phyloP scores from a whole-genome alignment of 805 yeast genomes.

The Kazachstania viticola region DNA sequence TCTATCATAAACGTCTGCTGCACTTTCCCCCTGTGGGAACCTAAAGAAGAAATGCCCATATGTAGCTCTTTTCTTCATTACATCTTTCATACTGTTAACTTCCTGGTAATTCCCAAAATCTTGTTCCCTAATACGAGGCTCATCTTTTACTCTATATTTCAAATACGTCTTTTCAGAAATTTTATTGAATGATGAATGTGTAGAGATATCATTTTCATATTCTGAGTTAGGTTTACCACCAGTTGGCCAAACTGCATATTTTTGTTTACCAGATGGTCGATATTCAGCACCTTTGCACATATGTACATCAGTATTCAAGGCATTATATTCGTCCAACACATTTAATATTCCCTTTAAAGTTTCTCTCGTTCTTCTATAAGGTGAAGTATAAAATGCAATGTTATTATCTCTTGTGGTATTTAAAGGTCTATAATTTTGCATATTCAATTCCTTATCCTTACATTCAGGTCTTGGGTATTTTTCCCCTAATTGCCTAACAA shows the following conservation, averaged over 20 bases:
- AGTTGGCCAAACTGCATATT: conserved; percentile 22
- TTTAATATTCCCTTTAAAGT: conserved; percentile 62
- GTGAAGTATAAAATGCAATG: conserved; percentile 76
- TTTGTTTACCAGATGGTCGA: conserved; percentile 18
- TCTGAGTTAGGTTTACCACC: conserved; percentile 17
- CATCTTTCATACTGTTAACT: conserved; percentile 60
- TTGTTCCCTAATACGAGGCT: conserved; percentile 87
- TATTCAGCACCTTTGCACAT: conserved; percentile 10
- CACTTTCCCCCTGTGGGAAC: conserved; percentile 89
- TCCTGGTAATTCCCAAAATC: conserved; percentile 92
- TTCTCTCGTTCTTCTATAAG: conserved; percentile 74
- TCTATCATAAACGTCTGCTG: conserved; percentile 90
- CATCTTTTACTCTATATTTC: conserved; percentile 58
- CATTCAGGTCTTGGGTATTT: conserved; percentile 10
- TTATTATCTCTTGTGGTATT: conserved; percentile 37
- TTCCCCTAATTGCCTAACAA: conserved; percentile 12
- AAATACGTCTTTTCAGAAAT: conserved; percentile 22
- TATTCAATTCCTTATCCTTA: conserved; percentile 7
- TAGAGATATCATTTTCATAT: conserved; percentile 15
- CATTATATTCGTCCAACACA: conserved; percentile 34
- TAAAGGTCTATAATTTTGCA: conserved; percentile 10
- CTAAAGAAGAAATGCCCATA: conserved; percentile 86
- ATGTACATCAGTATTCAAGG: conserved; percentile 15
- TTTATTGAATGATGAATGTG: conserved; percentile 4
- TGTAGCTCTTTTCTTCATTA: conserved; percentile 75